Conservation (phyloP, 805 yeast genomes). For the Candida tammaniensis region DNA sequence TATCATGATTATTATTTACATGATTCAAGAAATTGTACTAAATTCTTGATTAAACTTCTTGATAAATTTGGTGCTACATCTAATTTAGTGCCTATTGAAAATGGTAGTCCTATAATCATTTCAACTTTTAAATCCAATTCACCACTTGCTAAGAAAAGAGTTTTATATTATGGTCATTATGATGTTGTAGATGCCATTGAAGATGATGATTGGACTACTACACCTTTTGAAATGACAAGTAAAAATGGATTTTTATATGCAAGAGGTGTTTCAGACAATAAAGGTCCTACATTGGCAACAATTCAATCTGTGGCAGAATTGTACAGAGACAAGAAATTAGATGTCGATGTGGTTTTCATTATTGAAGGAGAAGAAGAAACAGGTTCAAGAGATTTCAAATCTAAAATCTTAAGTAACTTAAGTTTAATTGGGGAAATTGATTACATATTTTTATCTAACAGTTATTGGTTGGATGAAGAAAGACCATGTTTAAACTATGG, state of each 20-base stretch:
- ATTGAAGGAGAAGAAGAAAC: conserved; percentile 96
- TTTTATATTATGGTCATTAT: conserved; percentile 93
- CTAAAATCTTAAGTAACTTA: conserved; percentile 53
- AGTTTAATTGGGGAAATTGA: conserved; percentile 61
- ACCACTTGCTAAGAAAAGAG: conserved; percentile 24
- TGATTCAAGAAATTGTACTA: conserved; percentile 86
- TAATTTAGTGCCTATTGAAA: conserved; percentile 67
- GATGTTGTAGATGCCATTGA: conserved; percentile 84
- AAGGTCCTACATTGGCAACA: conserved; percentile 89
- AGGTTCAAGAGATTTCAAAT: conserved; percentile 83
- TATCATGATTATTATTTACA: conserved; percentile 64
- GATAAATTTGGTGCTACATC: conserved; percentile 66
- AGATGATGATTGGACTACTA: conserved; percentile 64
- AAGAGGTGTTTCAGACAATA: conserved; percentile 91
- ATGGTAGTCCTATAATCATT: conserved; percentile 84
- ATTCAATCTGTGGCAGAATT: conserved; percentile 82
- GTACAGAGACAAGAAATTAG: conserved; percentile 46
- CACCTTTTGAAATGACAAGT: conserved; percentile 75
- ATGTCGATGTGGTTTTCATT: conserved; percentile 74
- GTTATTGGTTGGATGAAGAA: conserved; percentile 89
- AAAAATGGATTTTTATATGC: conserved; percentile 84
- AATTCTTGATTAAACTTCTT: conserved; percentile 60
- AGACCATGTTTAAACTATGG: conserved; percentile 95
- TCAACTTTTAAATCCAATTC: conserved; percentile 59
- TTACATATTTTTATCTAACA: conserved; percentile 86